phyloP scores from a whole-genome alignment of 2,329 filamentous ascomycete species.

The Diplocarpon mali region DNA sequence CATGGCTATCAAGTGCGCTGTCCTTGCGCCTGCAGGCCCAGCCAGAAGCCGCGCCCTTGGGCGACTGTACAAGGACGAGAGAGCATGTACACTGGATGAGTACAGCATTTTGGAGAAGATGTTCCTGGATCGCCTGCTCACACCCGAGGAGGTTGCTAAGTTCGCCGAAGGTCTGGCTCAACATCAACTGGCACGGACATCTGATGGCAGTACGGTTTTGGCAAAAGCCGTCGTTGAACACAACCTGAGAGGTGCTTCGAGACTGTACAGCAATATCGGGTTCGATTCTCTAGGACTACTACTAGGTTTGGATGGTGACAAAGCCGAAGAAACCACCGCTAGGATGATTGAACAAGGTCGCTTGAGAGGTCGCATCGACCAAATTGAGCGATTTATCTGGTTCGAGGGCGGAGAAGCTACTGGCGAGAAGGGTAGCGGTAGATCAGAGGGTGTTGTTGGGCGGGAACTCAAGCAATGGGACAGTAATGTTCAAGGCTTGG shows the following conservation, averaged over 20 bases:
- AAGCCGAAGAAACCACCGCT: slow-evolving; percentile 84
- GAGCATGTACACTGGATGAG: slow-evolving; percentile 63
- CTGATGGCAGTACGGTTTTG: slow-evolving; percentile 86
- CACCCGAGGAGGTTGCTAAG: slow-evolving; percentile 69
- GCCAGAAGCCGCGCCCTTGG: slow-evolving; percentile 69
- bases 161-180: slow-evolving; percentile 73
- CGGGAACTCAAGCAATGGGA: slow-evolving; percentile 80
- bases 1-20: slow-evolving; percentile 83
- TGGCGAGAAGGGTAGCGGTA: slow-evolving; percentile 56
- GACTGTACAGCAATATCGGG: slow-evolving; percentile 66
- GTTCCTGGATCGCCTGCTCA: slow-evolving; percentile 80
- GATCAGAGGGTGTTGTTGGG: slow-evolving; percentile 50
- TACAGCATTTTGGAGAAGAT: slow-evolving; percentile 93
- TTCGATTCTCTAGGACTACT: slow-evolving; percentile 66
- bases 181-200: slow-evolving; percentile 82
- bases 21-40: slow-evolving; percentile 85
- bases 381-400: slow-evolving; percentile 79
- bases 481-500: slow-evolving; percentile 70
- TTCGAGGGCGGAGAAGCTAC: slow-evolving; percentile 69
- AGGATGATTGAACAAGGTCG: slow-evolving; percentile 94
- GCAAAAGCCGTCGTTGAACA: slow-evolving; percentile 92
- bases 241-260: slow-evolving; percentile 79
- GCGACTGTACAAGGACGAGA: slow-evolving; percentile 87
- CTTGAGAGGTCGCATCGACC: slow-evolving; percentile 80
- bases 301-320: slow-evolving; percentile 66